A percentile compares a stretch with the other conserved stretches of the same genome.
These are phyloP conservation scores for Aphanoascus verrucosus DNA, from an alignment of 2,329 filamentous ascomycete genomes.

Conservation along the genomic window DNA sequence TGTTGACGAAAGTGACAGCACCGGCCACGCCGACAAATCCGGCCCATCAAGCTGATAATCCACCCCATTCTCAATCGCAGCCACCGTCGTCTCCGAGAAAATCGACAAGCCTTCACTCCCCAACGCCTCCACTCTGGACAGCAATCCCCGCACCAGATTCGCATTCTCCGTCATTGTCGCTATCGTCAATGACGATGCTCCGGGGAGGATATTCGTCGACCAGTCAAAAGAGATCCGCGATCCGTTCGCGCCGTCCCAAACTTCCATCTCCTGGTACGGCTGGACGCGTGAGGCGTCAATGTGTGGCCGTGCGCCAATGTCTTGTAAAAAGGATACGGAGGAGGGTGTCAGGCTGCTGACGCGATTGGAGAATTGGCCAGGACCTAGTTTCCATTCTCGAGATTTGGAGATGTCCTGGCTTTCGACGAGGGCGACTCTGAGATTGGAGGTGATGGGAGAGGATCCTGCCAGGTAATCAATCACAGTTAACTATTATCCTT, in stretches of 20 bases:
- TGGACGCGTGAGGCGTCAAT: constrained; percentile 64
- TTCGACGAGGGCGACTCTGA: constrained; percentile 83
- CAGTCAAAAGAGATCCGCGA: constrained; percentile 84
- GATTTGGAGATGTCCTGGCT: constrained; percentile 68
- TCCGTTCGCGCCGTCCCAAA: constrained; percentile 89
- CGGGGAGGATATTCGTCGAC: constrained; percentile 30
- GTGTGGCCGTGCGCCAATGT: constrained; percentile 76
- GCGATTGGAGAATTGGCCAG: constrained; percentile 73
- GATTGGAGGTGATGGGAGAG: constrained; percentile 60
- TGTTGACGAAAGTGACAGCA: constrained; percentile 60
- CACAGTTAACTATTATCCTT: background rate
- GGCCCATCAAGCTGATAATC: constrained; percentile 50
- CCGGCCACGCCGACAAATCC: constrained; percentile 78
- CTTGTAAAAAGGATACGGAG: constrained; percentile 70
- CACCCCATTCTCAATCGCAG: constrained; percentile 65
- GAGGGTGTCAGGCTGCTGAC: constrained; percentile 89
- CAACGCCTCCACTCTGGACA: constrained; percentile 60
- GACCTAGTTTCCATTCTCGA: constrained; percentile 54
- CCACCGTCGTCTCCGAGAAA: constrained; percentile 66
- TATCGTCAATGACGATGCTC: constrained; percentile 50
- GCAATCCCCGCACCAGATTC: constrained; percentile 70
- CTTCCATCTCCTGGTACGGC: constrained; percentile 90
- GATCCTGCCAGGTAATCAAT: constrained; percentile 46
- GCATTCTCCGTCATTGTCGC: constrained; percentile 96
- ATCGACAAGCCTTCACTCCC: constrained; percentile 50